Percentiles rank a stretch among this genome's conserved stretches.
These are phyloP conservation scores for Podaxis sp. DNA, from an alignment of 768 basidiomycete species.

Conservation along the genomic window DNA sequence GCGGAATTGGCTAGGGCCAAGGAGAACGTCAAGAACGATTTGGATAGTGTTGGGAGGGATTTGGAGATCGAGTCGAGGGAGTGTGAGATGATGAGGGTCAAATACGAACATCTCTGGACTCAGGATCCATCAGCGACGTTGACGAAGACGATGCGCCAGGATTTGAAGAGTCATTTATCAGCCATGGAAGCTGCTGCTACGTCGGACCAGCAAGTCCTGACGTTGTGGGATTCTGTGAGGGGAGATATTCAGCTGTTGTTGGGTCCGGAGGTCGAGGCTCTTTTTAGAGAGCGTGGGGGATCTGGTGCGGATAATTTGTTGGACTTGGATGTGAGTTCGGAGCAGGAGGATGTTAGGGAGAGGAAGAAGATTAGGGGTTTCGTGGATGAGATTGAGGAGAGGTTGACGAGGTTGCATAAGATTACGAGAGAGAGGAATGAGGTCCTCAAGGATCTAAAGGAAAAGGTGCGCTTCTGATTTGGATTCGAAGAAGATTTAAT, in stretches of 20 bases:
- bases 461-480: slow-evolving; percentile 60
- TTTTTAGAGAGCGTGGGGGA: slow-evolving; percentile 55
- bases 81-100: slow-evolving; percentile 86
- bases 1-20: slow-evolving; percentile 59
- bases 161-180: slow-evolving; percentile 69
- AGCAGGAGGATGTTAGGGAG: slow-evolving; percentile 65
- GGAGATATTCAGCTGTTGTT: slow-evolving; percentile 65
- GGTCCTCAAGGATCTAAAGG: slow-evolving; percentile 91
- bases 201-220: slow-evolving; percentile 75
- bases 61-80: slow-evolving; percentile 83
- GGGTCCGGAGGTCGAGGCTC: slow-evolving; percentile 58
- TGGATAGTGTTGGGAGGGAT: slow-evolving; percentile 63
- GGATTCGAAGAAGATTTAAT: neutral
- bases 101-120: slow-evolving; percentile 84
- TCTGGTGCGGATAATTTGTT: slow-evolving; percentile 39
- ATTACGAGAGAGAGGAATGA: slow-evolving; percentile 84
- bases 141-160: slow-evolving; percentile 70
- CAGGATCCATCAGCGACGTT: slow-evolving; percentile 79
- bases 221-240: slow-evolving; percentile 70
- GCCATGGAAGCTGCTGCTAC: slow-evolving; percentile 69
- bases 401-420: slow-evolving; percentile 74
- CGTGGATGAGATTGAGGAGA: slow-evolving; percentile 77
- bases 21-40: slow-evolving; percentile 51
- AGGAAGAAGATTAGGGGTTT: slow-evolving; percentile 62
- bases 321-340: slow-evolving; percentile 70